Base-by-base conservation (phyloP, 768 basidiomycete species). In the Agrocybe pediades region DNA sequence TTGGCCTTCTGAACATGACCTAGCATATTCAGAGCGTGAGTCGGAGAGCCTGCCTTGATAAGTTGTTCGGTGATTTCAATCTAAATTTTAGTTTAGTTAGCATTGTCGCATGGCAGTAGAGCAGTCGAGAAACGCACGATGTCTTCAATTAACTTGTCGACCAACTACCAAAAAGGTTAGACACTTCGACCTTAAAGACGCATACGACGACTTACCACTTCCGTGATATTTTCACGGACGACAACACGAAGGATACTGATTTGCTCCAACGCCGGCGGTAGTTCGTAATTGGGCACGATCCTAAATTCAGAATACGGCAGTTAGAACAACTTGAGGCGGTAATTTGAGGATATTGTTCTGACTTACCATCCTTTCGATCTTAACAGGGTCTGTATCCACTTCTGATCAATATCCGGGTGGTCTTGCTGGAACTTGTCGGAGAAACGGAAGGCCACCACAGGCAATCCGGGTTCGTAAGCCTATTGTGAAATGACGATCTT, bases 381-480 rank as follows among this genome's bases (percentile, higher is more conserved):
- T 27, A 81, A 61, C 6, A 80, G 69, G 0, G 77, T 78, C 49
- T 84, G 83, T 39, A 86, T 75, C 80, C 84, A 84, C 29, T 73
- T 74, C 61, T 86, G 86, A 66, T 86, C 73, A 42, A 87, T 58
- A 20, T 80, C 74, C 1, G 86, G 85, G 57, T 85, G 68, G 30
- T 82, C 60, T 58, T 76, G 52, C 64, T 78, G 73, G 71, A 87
- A 82, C 17, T 74, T 68, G 56, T 87, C 82, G 0, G 78, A 78
- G 68, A 88, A 79, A 48, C 78, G 75, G 78, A 88, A 89, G 0
- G 83, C 72, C 6, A 87, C 85, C 3, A 88, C 86, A 7, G 87
- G 87, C 8, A 89, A 69, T 0, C 84, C 84, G 1, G 82, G 76
- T 11, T 74, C 67, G 62, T 87, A 89, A 13, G 60, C 71, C 78